These are phyloP conservation scores for Dictyostelium intermedium DNA, from an alignment of 78 protist genomes.

Conservation along the genomic window DNA sequence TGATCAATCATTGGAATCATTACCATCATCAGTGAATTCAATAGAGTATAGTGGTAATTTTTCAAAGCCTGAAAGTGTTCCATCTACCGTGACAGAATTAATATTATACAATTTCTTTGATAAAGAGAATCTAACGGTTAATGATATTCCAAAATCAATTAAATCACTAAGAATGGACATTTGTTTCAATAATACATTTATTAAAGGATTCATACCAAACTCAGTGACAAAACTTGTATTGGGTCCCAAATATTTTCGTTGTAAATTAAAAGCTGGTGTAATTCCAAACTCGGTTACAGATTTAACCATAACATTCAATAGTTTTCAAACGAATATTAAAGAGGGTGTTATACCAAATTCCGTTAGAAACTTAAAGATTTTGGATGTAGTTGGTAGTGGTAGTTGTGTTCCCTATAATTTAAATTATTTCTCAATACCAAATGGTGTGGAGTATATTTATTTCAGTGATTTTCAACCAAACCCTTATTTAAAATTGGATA, in stretches of 20 bases:
- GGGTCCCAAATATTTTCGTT: not conserved
- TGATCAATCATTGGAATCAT: not conserved
- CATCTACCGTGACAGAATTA: not conserved
- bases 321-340: not conserved
- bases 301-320: not conserved
- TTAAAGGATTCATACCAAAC: not conserved
- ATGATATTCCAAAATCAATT: not conserved
- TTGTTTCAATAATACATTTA: not conserved
- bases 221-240: not conserved
- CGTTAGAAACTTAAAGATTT: not conserved
- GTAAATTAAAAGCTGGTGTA: not conserved
- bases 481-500: not conserved
- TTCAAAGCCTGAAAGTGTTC: not conserved
- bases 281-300: not conserved
- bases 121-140: not conserved
- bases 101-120: not conserved
- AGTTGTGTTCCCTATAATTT: not conserved
- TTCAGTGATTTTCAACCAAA: not conserved
- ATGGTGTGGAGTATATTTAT: not conserved
- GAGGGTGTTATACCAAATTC: not conserved
- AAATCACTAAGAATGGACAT: not conserved
- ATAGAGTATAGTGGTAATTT: not conserved
- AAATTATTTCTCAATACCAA: not conserved
- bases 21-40: not conserved
- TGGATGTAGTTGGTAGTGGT: not conserved